Percentiles rank a stretch among this genome's conserved stretches.
phyloP scores from a whole-genome alignment of 1,139 yeast species.

The Pichia inconspicua region DNA sequence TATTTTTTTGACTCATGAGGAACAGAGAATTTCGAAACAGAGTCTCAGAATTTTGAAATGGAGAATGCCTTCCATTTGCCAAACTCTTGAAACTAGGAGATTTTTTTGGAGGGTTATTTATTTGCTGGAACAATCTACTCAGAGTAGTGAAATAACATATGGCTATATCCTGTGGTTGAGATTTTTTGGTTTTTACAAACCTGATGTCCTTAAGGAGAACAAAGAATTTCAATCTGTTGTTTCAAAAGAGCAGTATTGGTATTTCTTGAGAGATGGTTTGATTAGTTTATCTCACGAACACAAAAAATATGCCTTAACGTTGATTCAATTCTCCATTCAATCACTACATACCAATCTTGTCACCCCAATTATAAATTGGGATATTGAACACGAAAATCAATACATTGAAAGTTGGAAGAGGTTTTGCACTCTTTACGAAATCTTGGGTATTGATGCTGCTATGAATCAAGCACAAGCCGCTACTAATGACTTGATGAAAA shows the following conservation, averaged over 20 bases:
- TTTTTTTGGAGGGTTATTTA: constrained; percentile 42
- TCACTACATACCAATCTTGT: constrained; percentile 34
- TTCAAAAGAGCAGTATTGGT: constrained; percentile 48
- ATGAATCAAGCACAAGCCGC: constrained; percentile 84
- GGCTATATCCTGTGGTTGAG: constrained; percentile 53
- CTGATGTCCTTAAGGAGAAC: constrained; percentile 19
- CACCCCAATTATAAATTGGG: constrained; percentile 44
- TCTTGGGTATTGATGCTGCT: constrained; percentile 78
- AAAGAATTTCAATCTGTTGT: constrained; percentile 32
- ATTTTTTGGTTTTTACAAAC: constrained; percentile 30
- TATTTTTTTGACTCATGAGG: constrained; percentile 30
- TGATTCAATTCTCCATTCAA: constrained; percentile 55
- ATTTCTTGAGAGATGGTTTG: constrained; percentile 47
- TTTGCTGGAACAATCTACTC: constrained; percentile 28
- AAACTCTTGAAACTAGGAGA: constrained; percentile 21
- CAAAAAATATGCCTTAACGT: constrained; percentile 63
- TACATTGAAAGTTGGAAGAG: constrained; percentile 60
- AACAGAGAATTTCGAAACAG: constrained; percentile 29
- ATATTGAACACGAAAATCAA: constrained; percentile 23
- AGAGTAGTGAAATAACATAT: constrained; percentile 33
- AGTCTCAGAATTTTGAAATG: constrained; percentile 40
- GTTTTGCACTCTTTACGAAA: constrained; percentile 67
- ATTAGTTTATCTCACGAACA: constrained; percentile 56
- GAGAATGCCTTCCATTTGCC: constrained; percentile 35
- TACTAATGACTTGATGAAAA: constrained; percentile 47